These are phyloP conservation scores for Trichophaea hybrida DNA, from an alignment of 2,329 filamentous ascomycete genomes.

Conservation along the genomic window DNA sequence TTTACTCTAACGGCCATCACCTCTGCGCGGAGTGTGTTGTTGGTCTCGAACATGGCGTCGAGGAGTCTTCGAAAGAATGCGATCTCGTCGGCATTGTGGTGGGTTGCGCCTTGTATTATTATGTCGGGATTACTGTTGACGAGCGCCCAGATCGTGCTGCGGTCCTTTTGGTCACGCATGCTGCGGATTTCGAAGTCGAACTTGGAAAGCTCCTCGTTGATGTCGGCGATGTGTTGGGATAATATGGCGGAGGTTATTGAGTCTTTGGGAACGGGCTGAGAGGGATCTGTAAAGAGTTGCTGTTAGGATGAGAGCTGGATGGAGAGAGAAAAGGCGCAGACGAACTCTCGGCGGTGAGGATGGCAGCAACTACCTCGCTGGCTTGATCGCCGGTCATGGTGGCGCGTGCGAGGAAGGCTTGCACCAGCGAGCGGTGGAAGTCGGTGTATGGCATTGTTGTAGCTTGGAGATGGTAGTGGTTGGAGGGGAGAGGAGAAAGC, in stretches of 20 bases:
- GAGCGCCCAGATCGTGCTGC: constrained; percentile 34
- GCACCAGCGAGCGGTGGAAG: constrained; percentile 74
- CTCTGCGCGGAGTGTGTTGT: constrained; percentile 68
- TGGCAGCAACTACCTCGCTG: constrained; percentile 58
- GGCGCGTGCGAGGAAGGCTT: constrained; percentile 68
- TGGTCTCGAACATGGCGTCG: constrained; percentile 79
- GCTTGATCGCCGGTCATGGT: constrained; percentile 62
- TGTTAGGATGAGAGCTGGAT: neutral
- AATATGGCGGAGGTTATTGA: constrained; percentile 11
- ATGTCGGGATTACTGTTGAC: constrained; percentile 76
- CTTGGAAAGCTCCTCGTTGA: constrained; percentile 57
- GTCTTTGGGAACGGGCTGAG: neutral
- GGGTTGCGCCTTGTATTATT: constrained; percentile 74
- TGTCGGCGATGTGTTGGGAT: constrained; percentile 24
- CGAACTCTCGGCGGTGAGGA: constrained; percentile 41
- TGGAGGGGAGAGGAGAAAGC: neutral
- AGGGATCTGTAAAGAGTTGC: neutral
- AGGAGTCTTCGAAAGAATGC: constrained; percentile 76
- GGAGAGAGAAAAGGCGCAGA: neutral
- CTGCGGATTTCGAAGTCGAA: constrained; percentile 82
- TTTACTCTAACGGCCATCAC: constrained; percentile 68
- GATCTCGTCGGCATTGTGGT: constrained; percentile 67
- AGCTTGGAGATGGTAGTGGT: neutral
- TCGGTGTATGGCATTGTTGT: constrained; percentile 39
- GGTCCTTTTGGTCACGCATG: constrained; percentile 54